Evolutionary conservation across 2,329 filamentous ascomycete genomes (phyloP).

Genomic region (Scolecobasidium constrictum): DNA sequence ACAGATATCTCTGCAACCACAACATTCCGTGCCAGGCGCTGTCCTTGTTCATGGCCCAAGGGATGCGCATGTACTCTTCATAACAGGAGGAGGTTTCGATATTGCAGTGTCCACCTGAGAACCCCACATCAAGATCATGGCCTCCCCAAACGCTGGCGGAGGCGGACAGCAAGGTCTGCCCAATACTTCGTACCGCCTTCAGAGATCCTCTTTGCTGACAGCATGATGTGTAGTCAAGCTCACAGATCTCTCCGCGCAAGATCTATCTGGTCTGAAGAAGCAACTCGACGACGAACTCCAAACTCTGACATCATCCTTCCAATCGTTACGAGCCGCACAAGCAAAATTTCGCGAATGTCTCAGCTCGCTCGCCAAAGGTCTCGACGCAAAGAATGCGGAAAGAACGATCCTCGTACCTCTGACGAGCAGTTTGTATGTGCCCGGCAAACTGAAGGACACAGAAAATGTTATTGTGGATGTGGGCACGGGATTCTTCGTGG

Average conservation of each 20-base stretch:
- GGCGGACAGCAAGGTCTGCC: background rate
- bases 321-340: slow-evolving; percentile 81
- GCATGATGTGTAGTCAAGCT: slow-evolving; percentile 50
- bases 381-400: slow-evolving; percentile 26
- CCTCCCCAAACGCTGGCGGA: background rate
- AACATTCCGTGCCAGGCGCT: too few relatives aligned
- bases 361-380: slow-evolving; percentile 56
- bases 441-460: slow-evolving; percentile 63
- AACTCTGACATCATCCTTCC: slow-evolving; percentile 82
- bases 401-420: slow-evolving; percentile 72
- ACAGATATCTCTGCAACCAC: too few relatives aligned
- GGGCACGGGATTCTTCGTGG: slow-evolving; percentile 87
- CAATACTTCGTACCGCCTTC: background rate
- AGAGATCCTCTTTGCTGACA: background rate
- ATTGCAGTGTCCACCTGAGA: too few relatives aligned
- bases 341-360: slow-evolving; percentile 87
- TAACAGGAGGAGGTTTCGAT: too few relatives aligned
- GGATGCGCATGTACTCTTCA: too few relatives aligned
- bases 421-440: slow-evolving; percentile 90
- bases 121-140: background rate
- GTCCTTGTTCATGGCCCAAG: too few relatives aligned
- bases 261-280: slow-evolving; percentile 86
- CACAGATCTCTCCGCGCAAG: slow-evolving; percentile 66
- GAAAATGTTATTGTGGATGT: slow-evolving; percentile 81
- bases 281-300: slow-evolving; percentile 94